Base-by-base conservation (phyloP, 805 yeast species). In the Nakazawaea ernobii region DNA sequence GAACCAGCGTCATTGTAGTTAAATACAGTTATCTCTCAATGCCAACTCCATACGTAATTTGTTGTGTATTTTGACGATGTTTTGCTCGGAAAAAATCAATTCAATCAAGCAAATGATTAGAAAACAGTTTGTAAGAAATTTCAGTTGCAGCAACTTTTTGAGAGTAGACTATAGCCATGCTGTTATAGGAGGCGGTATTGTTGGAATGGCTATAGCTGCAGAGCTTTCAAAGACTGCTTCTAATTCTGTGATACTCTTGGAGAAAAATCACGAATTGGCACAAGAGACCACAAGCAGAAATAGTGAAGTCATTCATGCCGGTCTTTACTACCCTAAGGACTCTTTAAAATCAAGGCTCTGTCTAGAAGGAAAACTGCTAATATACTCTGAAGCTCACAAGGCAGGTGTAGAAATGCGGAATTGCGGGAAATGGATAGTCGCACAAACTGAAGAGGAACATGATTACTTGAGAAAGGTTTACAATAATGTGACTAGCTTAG, bases 231-330 rank as follows among this genome's bases (percentile, higher is more conserved):
- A 68, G 43, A 57, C 62, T 3, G 52, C 71, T n/a, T 61, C 70
- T 5, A 74, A 75, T 48, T 66, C 66, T 4, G 89, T 89, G 0
- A 61, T 86, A 1, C 59, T 91, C 8, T 61, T 90, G 2, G 97
- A 90, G 55, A 80, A 84, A 57, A 79, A 89, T 60, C 61, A 65
- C 1, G 69, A 70, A 32, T 60, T 80, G 42, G 97, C 96, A 1
- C 74, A 77, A 54, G 97, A 90, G 56, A 88, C 96, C 0, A 84
- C 95, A 6, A 76, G 92, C n/a, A 70, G 97, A 45, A 90, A 90
- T 68, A 86, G 95, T 1, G 97, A 91, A 59, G 97, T 91, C 26
- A 84, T 90, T 24, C 97, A 90, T 65, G 96, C 96, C 0, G 97
- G 96, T 0, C 57, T 90, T 6, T 91, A 91, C 60, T 85, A 86